Base-by-base conservation (phyloP, 2,329 filamentous ascomycete species). In the Ceratocystis variospora region DNA sequence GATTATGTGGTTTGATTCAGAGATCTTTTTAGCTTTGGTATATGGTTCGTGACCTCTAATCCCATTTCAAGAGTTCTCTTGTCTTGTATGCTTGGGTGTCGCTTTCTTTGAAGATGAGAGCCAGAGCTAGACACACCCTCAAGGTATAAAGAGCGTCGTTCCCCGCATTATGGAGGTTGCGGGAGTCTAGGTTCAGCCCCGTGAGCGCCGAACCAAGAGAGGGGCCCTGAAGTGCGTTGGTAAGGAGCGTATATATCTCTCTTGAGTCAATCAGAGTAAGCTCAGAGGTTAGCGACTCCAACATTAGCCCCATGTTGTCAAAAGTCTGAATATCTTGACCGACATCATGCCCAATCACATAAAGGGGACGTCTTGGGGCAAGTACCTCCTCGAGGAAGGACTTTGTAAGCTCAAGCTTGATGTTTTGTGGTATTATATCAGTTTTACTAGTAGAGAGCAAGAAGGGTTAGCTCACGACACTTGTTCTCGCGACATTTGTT, bases 131-230 rank as follows among this genome's bases (percentile, higher is more conserved):
- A 79, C 94, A 82, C 6, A 85, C 87, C 68, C 87, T 85, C 69
- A 96, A 75, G 0, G 90, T 93, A 73, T 88, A 94, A 1, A 85
- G 81, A 0, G 91, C 90, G 73, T 96, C 91, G 70, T 96, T 96
- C 1, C 91, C 86, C 0, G 87, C 91, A 72, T 96, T 96, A 75
- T 96, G 91, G n/a, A 93, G 78, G 70, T 88, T 79, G 74, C 78
- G 82, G 53, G 79, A 82, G 0, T 76, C 71, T 7, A 95, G 82
- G 2, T 81, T 82, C 33, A 96, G 77, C 5, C 87, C 80, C 5
- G 75, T 71, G 28, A 96, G 80, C 15, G 95, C 79, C 5, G 71
- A 76, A 0, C 76, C 77, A 1, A 97, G 80, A 1, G 81, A 81
- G 15, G 81, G 79, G 2, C 79, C 73, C 1, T 87, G 77, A 0